Percentiles rank a stretch among this genome's conserved stretches.
These are phyloP conservation scores for Gentiana macrophylla DNA, from an alignment of 257 asterid genomes.

Conservation along the genomic window DNA sequence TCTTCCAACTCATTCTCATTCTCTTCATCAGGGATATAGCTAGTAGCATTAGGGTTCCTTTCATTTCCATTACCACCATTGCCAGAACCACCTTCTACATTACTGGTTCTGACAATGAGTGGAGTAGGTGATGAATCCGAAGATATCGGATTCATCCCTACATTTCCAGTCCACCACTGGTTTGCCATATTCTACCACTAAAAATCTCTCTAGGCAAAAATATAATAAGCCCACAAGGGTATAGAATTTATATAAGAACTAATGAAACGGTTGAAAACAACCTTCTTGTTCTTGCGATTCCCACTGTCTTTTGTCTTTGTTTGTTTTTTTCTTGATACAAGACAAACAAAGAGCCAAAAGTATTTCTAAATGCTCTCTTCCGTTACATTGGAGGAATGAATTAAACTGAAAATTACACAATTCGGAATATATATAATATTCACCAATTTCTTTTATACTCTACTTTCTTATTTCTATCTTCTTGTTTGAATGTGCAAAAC, in stretches of 20 bases:
- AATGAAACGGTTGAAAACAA: neutral
- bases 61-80: constrained; percentile 27
- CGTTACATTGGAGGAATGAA: constrained; percentile 7
- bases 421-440: neutral
- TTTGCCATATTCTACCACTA: constrained; percentile 41
- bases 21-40: constrained; percentile 29
- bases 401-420: neutral
- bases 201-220: constrained; percentile 6
- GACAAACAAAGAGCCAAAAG: constrained; percentile 19
- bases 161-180: constrained; percentile 74
- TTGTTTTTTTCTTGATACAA: constrained; percentile 10
- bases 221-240: neutral
- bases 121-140: constrained; percentile 25
- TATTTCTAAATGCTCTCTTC: constrained; percentile 13
- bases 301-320: neutral
- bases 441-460: neutral
- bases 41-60: constrained; percentile 21
- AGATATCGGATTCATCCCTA: constrained; percentile 46
- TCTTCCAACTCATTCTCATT: constrained; percentile 26
- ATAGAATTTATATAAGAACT: neutral
- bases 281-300: constrained; percentile 5
- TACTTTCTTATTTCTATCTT: neutral
- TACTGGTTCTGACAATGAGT: constrained; percentile 29
- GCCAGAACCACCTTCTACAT: constrained; percentile 25
- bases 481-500: constrained; percentile 4